Conservation (phyloP, 2,329 filamentous ascomycete genomes). For the Peltaster fructicola region DNA sequence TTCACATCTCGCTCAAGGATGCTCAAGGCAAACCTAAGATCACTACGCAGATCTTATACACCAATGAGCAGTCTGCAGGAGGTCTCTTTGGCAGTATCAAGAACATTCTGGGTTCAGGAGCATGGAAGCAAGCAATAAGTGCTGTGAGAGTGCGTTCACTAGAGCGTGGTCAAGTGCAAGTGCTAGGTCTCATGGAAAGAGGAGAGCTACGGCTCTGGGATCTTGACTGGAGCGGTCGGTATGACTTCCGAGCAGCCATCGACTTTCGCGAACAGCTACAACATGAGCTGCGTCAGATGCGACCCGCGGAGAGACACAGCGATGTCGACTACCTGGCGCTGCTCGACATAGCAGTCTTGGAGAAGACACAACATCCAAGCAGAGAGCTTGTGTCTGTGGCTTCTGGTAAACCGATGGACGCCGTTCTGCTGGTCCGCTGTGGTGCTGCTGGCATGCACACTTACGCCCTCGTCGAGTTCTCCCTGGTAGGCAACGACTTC, state of each 20-base stretch:
- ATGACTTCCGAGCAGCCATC: conserved; percentile 53
- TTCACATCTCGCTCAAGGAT: conserved; percentile 74
- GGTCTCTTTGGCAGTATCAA: conserved; percentile 71
- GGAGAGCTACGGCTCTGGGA: conserved; percentile 75
- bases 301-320: conserved; percentile 27
- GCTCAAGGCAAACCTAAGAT: conserved; percentile 71
- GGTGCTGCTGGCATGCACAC: conserved; percentile 26
- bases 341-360: conserved; percentile 55
- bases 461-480: conserved; percentile 61
- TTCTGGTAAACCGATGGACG: conserved; percentile 10
- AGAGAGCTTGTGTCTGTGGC: conserved; percentile 11
- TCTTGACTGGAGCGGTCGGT: conserved; percentile 71
- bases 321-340: conserved; percentile 24
- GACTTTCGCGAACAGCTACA: conserved; percentile 51
- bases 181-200: conserved; percentile 61
- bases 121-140: conserved; percentile 58
- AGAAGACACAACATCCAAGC: conserved; percentile 21
- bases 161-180: conserved; percentile 63
- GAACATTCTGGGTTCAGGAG: conserved; percentile 52
- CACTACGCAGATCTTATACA: conserved; percentile 57
- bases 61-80: conserved; percentile 35
- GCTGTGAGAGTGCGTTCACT: conserved; percentile 61
- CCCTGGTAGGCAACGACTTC: conserved; percentile 35
- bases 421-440: conserved; percentile 14
- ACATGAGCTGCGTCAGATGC: conserved; percentile 39